These are phyloP conservation scores for Psilocybe subaeruginosa DNA, from an alignment of 768 basidiomycete species.

Conservation along the genomic window DNA sequence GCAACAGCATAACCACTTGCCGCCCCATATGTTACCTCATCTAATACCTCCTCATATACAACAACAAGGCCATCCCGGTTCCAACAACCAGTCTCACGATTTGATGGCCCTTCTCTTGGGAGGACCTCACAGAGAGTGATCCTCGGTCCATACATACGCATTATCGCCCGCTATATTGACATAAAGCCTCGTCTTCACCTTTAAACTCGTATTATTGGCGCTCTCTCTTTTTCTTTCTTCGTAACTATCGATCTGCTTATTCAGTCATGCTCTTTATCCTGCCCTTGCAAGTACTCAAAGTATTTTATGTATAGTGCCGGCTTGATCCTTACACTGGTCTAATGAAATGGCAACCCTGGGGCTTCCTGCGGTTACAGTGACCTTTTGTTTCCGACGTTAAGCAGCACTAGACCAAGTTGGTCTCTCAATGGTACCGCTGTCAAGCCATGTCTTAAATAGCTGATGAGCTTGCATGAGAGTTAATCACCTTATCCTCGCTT, in stretches of 20 bases:
- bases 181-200: background rate
- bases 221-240: background rate
- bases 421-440: slow-evolving; percentile 2
- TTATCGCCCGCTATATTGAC: background rate
- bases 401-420: background rate
- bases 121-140: slow-evolving; percentile 67
- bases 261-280: slow-evolving; percentile 1
- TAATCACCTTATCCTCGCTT: slow-evolving; percentile 1
- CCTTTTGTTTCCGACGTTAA: background rate
- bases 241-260: slow-evolving; percentile 3
- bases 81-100: slow-evolving; percentile 67
- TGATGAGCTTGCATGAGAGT: background rate
- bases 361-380: slow-evolving; percentile 2
- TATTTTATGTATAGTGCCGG: slow-evolving; percentile 12
- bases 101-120: slow-evolving; percentile 87
- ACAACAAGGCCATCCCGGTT: slow-evolving; percentile 55
- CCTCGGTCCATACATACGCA: background rate
- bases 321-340: slow-evolving; percentile 14
- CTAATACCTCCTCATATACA: slow-evolving; percentile 61
- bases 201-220: slow-evolving; percentile 15
- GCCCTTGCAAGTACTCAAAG: slow-evolving; percentile 10
- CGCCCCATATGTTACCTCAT: slow-evolving; percentile 54
- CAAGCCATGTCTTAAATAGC: background rate
- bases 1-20: slow-evolving; percentile 60
- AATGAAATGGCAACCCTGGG: slow-evolving; percentile 9